Percentiles rank a stretch among this genome's conserved stretches.
phyloP scores from a whole-genome alignment of 768 basidiomycete genomes.

The Amanita fuliginea region DNA sequence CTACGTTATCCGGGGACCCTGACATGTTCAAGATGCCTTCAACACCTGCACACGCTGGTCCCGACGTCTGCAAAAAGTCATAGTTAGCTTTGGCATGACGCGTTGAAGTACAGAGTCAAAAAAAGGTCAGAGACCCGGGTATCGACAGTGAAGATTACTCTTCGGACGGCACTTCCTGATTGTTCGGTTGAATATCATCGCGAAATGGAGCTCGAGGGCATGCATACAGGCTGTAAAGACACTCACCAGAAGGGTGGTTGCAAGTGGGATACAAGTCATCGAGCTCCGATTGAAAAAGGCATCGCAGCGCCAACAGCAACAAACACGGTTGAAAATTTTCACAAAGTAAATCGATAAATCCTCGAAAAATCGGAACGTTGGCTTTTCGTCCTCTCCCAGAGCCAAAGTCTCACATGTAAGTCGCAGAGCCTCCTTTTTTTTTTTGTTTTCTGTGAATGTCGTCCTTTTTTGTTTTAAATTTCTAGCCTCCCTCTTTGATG shows the following conservation, averaged over 20 bases:
- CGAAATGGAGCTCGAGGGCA: conserved; percentile 6
- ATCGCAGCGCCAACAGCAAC: neutral
- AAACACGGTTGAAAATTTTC: conserved; percentile 2
- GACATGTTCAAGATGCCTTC: too few relatives aligned
- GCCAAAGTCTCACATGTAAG: conserved; percentile 1
- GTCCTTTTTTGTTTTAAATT: neutral
- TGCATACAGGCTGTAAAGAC: neutral
- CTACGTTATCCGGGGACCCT: neutral
- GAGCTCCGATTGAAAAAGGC: neutral
- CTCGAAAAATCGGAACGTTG: neutral
- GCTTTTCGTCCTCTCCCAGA: neutral
- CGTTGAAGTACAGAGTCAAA: conserved; percentile 9
- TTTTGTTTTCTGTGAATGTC: neutral
- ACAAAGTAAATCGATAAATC: conserved; percentile 2
- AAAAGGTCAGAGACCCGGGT: conserved; percentile 42
- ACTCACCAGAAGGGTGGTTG: neutral
- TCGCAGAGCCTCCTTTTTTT: neutral
- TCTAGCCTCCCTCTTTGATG: neutral
- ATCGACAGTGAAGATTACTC: conserved; percentile 31
- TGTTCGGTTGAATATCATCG: conserved; percentile 38
- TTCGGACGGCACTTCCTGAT: conserved; percentile 56
- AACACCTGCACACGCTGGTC: too few relatives aligned
- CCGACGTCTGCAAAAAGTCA: too few relatives aligned
- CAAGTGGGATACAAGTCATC: neutral
- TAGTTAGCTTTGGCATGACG: neutral